Percentiles rank a stretch among this genome's conserved stretches.
Evolutionary conservation across 176 grass and related monocot species (phyloP).

Genomic region (Panicum miliaceum): DNA sequence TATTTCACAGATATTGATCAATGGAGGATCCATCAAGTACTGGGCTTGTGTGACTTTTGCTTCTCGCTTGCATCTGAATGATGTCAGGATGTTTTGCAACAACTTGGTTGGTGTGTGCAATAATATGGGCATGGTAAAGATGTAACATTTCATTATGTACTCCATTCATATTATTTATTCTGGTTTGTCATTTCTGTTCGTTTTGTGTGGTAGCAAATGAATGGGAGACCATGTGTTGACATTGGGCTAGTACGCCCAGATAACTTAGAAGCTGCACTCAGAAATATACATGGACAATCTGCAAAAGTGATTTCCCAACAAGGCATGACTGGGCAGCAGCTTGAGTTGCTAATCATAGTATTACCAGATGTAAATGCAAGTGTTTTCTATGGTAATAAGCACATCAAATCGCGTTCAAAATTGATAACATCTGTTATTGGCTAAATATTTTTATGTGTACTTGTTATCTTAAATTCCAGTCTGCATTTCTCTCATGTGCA

Average conservation of each 20-base stretch:
- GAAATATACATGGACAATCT: conserved; percentile 48
- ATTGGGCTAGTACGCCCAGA: conserved; percentile 38
- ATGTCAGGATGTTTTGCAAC: conserved; percentile 44
- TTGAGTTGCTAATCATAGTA: conserved; percentile 68
- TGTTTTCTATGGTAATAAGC: conserved; percentile 67
- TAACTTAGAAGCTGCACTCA: conserved; percentile 54
- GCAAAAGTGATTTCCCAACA: conserved; percentile 31
- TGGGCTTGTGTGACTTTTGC: conserved; percentile 66
- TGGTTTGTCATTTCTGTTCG: neutral
- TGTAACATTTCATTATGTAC: neutral
- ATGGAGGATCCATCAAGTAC: conserved; percentile 50
- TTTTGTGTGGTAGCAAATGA: conserved; percentile 35
- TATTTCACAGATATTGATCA: conserved; percentile 40
- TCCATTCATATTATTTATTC: neutral
- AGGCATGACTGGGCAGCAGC: conserved; percentile 31
- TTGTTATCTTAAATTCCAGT: conserved; percentile 1
- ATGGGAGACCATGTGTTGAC: conserved; percentile 47
- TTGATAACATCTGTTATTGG: neutral
- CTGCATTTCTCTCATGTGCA: conserved; percentile 25
- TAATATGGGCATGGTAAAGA: conserved; percentile 61
- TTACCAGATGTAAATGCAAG: conserved; percentile 52
- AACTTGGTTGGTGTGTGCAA: conserved; percentile 46
- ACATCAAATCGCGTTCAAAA: neutral
- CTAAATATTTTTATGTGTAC: neutral
- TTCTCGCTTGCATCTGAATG: conserved; percentile 42